Evolutionary conservation across 1,284 basidiomycete genomes (phyloP), one percentile per base, ranked within the genome.

Genomic region (Ceraceosorus guamensis): DNA sequence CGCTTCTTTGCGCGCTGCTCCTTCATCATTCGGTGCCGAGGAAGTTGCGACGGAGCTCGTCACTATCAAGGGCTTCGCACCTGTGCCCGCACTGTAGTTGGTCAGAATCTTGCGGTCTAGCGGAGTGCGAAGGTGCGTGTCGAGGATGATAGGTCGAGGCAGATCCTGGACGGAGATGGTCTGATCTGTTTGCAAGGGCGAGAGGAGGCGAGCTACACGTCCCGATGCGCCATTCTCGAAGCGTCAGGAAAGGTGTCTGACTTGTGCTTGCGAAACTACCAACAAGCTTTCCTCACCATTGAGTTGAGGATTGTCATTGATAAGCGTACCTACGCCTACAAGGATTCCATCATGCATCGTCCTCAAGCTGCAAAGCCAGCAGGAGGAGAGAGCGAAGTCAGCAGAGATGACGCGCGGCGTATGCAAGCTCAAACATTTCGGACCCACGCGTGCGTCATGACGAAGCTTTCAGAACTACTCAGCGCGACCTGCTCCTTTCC

Each of bases 271-370:
- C 24, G 24, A 24, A 24, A 24, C 2, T 3, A 1, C 24, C 24
- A 24, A 24, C 24, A 24, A 24, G 24, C 24, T 24, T 24, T 24
- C 24, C 84, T 63, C 67, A 90, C 91, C 86, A 72, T 92, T 95
- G 24, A 98, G 80, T 68, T 93, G 87, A 8, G 93, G 93, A 76
- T 98, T 82, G 69, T 98, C 93, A 66, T 90, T 90, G 48, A 91
- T 77, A 10, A 90, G 84, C 0, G 93, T 97, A 4, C 88, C 88
- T 45, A 93, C 84, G 5, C 93, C 93, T 46, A 98, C 82, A 33
- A 98, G 79, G 61, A 98, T 96, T 7, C 84, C 90, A 72, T 95
- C 89, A 77, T 97, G 92, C 81, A 91, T 83, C 0, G 87, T 69
- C 18, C 78, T 51, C 2, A 79, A 57, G 7, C 76, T 76, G 14